These are phyloP conservation scores for Hanseniaspora taiwanica DNA, from an alignment of 805 yeast genomes.

Conservation along the genomic window DNA sequence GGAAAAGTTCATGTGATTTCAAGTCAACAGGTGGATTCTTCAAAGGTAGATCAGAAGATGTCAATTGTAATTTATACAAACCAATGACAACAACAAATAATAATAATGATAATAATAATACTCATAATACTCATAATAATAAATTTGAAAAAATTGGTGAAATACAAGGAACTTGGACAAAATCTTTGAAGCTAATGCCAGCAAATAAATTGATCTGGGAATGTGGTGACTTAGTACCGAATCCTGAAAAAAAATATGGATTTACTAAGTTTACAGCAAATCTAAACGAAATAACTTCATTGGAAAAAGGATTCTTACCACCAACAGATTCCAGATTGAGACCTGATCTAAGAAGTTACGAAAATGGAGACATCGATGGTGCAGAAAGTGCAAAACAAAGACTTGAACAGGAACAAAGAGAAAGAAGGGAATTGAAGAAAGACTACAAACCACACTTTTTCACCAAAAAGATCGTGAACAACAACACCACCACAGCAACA, in stretches of 20 bases:
- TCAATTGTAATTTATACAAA: conserved; percentile 25
- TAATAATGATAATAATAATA: too few species aligned
- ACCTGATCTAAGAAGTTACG: conserved; percentile 72
- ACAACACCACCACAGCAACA: too few species aligned
- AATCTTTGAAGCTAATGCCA: conserved; percentile 32
- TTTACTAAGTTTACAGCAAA: conserved; percentile 74
- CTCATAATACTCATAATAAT: too few species aligned
- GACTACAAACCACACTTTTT: conserved; percentile 51
- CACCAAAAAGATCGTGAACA: conserved; percentile 19
- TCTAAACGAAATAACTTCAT: conserved; percentile 60
- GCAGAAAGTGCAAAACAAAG: conserved; percentile 61
- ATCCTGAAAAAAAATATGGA: conserved; percentile 60
- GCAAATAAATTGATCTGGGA: conserved; percentile 45
- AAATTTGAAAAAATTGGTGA: background rate
- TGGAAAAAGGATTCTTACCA: conserved; percentile 55
- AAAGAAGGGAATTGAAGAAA: conserved; percentile 48
- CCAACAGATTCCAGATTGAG: conserved; percentile 84
- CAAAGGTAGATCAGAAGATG: conserved; percentile 66
- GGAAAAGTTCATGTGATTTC: conserved; percentile 25
- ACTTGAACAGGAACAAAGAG: conserved; percentile 72
- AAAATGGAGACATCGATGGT: conserved; percentile 47
- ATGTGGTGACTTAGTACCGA: conserved; percentile 48
- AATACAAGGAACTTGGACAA: conserved; percentile 74
- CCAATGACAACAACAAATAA: conserved; percentile 7
- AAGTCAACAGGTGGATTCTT: conserved; percentile 78